These are phyloP conservation scores for Drechmeria coniospora DNA, from an alignment of 2,329 filamentous ascomycete genomes.

Conservation along the genomic window DNA sequence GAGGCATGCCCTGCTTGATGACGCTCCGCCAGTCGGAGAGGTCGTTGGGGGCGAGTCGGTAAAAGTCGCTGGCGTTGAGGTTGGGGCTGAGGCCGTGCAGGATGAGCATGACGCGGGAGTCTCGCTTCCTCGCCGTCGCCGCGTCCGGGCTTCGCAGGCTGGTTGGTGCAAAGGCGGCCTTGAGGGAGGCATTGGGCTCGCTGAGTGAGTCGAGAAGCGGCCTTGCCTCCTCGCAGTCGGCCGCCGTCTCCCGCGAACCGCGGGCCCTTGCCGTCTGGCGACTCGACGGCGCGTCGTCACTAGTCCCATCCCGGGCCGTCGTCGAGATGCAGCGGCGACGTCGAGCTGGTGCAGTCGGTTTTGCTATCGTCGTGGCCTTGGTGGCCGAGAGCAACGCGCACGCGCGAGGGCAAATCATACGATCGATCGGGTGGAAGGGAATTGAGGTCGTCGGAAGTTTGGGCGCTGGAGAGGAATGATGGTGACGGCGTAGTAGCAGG, in stretches of 20 bases:
- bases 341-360: too few relatives aligned
- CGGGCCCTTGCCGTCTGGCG: too few relatives aligned
- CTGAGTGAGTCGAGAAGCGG: constrained; percentile 1
- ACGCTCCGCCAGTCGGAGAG: constrained; percentile 53
- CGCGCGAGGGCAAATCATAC: constrained; percentile 1
- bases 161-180: background rate
- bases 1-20: constrained; percentile 37
- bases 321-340: too few relatives aligned
- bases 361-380: constrained; percentile 1
- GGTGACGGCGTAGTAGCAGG: too few relatives aligned
- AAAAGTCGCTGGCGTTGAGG: constrained; percentile 54
- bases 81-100: constrained; percentile 42
- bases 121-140: background rate
- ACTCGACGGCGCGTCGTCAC: too few relatives aligned
- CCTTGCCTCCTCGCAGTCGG: too few relatives aligned
- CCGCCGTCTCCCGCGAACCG: too few relatives aligned
- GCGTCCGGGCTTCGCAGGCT: too few relatives aligned
- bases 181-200: background rate
- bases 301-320: too few relatives aligned
- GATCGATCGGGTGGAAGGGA: background rate
- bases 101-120: constrained; percentile 28
- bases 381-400: background rate
- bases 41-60: constrained; percentile 47
- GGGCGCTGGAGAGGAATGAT: too few relatives aligned
- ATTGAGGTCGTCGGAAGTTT: too few relatives aligned